A percentile compares a stretch with the other conserved stretches of the same genome.
Conservation (phyloP, 1,139 yeast species). For the Suhomyces taliae region DNA sequence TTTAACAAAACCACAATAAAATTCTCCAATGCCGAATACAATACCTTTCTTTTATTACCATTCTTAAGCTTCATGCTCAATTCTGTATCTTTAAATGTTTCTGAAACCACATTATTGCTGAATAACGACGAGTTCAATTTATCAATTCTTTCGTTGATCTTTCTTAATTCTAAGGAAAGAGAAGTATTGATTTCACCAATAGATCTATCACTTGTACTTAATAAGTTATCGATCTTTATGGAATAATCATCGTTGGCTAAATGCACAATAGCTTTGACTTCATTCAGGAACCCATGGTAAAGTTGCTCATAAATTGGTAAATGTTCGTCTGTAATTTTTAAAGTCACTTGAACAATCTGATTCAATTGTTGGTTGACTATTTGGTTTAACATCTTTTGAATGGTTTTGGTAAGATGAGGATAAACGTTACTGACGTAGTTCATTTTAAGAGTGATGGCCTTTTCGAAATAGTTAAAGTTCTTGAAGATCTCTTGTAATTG, state of each 20-base stretch:
- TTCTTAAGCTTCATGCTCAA: conserved; percentile 24
- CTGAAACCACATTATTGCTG: conserved; percentile 24
- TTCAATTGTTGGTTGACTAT: conserved; percentile 26
- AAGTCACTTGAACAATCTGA: conserved; percentile 24
- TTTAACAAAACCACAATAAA: conserved; percentile 64
- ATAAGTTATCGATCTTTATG: conserved; percentile 60
- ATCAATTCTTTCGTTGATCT: conserved; percentile 69
- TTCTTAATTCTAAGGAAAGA: conserved; percentile 66
- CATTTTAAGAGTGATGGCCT: conserved; percentile 19
- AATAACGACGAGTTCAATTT: conserved; percentile 44
- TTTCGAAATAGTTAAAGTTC: conserved; percentile 16
- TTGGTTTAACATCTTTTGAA: conserved; percentile 20
- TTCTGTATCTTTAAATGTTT: conserved; percentile 20
- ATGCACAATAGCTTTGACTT: conserved; percentile 39
- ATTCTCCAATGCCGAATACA: conserved; percentile 45
- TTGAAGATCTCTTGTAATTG: conserved; percentile 9
- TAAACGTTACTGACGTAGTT: conserved; percentile 30
- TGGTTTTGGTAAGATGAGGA: conserved; percentile 28
- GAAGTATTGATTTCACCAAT: conserved; percentile 85
- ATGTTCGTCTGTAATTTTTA: conserved; percentile 35
- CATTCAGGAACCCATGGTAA: conserved; percentile 35
- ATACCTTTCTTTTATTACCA: conserved; percentile 29
- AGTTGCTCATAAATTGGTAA: conserved; percentile 39
- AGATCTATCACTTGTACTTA: conserved; percentile 72
- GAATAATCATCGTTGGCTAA: conserved; percentile 45